Evolutionary conservation across 1,284 basidiomycete genomes (phyloP), one percentile per base, ranked within the genome.

Genomic region (Phylloporus sp.): DNA sequence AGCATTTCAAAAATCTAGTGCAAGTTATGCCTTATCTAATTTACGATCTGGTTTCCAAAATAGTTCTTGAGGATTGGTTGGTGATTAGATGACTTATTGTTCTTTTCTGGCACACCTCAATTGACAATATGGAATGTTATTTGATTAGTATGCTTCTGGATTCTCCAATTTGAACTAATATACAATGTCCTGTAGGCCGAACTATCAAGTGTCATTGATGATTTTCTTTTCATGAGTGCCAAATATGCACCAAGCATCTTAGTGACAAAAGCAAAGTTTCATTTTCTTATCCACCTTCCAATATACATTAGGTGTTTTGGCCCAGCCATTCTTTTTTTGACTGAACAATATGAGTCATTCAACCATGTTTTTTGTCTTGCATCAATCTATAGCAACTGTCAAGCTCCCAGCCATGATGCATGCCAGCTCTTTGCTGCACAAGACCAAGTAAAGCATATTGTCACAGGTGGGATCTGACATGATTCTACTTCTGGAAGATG

Each of bases 361-460:
- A 42, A 42, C 18, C 40, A 42, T 42, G 40, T 42, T 11, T 42
- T 42, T 42, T 18, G 40, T 12, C 29, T 50, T 7, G 18, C 28
- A 32, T 50, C 29, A 10, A 32, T 50, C 10, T 54, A 65, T 26
- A 68, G 63, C 6, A 65, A 55, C 20, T 28, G 15, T 2, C 66
- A 64, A 32, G 64, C 50, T 15, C 66, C 58, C 2, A 64, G 67
- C 29, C 28, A 32, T 26, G 62, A 68, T 44, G 29, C 64, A 2
- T 68, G 67, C 17, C 17, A 37, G 1, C 13, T 51, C 1, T 68
- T 68, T 54, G 47, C 58, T 1, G 13, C 26, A 6, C 61, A 63
- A 24, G 63, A 68, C 8, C 10, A 34, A 11, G 6, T 67, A 15
- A 68, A 64, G 20, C 66, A 68, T 18, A 28, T 65, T 22, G 17